Evolutionary conservation across 169 alveolate species (phyloP), one percentile per base, ranked within the genome.

Genomic region (Cryptosporidium felis): DNA sequence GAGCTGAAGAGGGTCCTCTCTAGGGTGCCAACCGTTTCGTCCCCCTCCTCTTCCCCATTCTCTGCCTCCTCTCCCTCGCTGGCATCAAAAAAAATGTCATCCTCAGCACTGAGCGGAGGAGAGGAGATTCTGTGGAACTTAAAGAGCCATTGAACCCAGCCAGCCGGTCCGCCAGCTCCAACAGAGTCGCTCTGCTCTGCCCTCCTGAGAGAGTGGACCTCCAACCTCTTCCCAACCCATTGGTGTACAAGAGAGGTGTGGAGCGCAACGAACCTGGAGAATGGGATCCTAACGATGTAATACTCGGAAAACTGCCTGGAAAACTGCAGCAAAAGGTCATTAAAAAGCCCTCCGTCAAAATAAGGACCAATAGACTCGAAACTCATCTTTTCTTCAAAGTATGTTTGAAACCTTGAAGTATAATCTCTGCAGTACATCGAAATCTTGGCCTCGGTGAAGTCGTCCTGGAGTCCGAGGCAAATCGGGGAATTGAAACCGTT

Each of bases 61-160:
- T 10, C 16, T 16, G 18, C 34, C 5, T 66, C 32, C 3, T 44
- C 59, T 9, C 23, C 62, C 30, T 74, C 85, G 30, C 12, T 28
- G 5, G 85, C 85, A 36, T 74, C 85, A 56, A 49, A 74, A 41
- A 74, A 74, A 23, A 53, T 49, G 28, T 53, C 85, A 6, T 30
- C 65, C 10, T 18, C 65, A 18, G 38, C 14, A 38, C 23, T 18
- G 2, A 51, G 16, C 14, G 80, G 60, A 74, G 58, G 62, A 10
- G 85, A 74, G 10, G 67, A 74, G 6, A 74, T 53, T 34, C 21
- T 49, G 30, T 74, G 85, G 9, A 74, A 41, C 36, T 56, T 74
- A 38, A 74, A 56, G 42, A 74, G 85, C 85, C 85, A 74, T 12
- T 74, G 85, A n/a, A 53, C 30, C 85, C 85, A 74, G 14, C 66